phyloP scores from a whole-genome alignment of 148 eudicot species.

The Rhododendron henanense region DNA sequence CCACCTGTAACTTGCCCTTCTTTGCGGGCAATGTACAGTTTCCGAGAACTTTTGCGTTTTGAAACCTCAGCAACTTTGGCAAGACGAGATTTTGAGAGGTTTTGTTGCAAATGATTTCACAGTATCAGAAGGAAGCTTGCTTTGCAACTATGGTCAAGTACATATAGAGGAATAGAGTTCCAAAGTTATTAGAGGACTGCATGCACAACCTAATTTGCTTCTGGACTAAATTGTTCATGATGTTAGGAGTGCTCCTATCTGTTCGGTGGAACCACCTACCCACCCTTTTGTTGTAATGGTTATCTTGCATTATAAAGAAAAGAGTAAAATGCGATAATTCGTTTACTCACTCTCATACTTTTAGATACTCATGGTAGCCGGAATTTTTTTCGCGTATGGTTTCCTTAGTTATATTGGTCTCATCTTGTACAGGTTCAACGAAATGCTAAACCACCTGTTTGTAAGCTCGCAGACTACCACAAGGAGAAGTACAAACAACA shows the following conservation, averaged over 20 bases:
- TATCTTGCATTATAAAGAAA: neutral
- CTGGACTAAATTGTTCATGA: neutral
- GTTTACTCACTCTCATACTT: neutral
- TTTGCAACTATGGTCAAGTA: neutral
- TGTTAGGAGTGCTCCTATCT: neutral
- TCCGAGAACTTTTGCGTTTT: neutral
- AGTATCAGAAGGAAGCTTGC: neutral
- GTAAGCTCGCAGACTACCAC: slow-evolving; percentile 67
- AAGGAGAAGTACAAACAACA: slow-evolving; percentile 51
- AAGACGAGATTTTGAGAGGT: neutral
- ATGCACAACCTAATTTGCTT: neutral
- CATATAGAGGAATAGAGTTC: neutral
- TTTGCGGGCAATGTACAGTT: neutral
- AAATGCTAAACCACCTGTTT: slow-evolving; percentile 63
- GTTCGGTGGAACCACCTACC: neutral
- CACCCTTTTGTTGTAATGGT: neutral
- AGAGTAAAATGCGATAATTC: neutral
- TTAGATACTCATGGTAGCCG: neutral
- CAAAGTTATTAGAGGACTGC: neutral
- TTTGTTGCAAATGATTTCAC: neutral
- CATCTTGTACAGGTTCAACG: slow-evolving; percentile 46
- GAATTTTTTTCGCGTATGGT: neutral
- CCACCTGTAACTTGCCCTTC: neutral
- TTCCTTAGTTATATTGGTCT: neutral
- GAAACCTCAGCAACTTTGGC: neutral